Percentiles rank a stretch among this genome's conserved stretches.
Evolutionary conservation across 2,329 filamentous ascomycete genomes (phyloP).

Genomic region (Ascochyta lentis): DNA sequence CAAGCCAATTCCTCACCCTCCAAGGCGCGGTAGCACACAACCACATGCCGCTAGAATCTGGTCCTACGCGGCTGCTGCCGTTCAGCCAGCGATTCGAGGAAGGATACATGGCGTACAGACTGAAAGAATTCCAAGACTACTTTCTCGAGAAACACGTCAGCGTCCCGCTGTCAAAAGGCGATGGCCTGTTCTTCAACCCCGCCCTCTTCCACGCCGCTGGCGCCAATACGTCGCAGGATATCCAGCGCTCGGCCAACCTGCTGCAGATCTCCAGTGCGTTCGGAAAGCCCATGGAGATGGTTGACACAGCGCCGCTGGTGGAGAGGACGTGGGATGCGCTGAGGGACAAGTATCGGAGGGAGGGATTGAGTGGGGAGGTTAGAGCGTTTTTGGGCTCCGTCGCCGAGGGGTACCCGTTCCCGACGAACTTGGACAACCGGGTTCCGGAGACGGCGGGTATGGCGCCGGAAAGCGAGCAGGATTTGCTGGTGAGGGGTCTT

Average conservation of each 20-base stretch:
- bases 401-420: conserved; percentile 67
- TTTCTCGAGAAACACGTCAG: conserved; percentile 62
- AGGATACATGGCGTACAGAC: conserved; percentile 66
- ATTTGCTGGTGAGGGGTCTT: conserved; percentile 57
- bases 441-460: conserved; percentile 64
- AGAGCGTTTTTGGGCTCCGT: conserved; percentile 59
- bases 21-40: conserved; percentile 69
- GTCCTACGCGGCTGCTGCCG: conserved; percentile 66
- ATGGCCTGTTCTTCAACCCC: conserved; percentile 70
- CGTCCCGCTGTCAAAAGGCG: conserved; percentile 61
- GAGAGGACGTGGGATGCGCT: conserved; percentile 56
- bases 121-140: conserved; percentile 60
- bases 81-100: conserved; percentile 65
- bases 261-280: conserved; percentile 68
- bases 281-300: conserved; percentile 68
- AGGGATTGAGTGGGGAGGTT: conserved; percentile 53
- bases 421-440: conserved; percentile 65
- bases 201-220: conserved; percentile 69
- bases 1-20: conserved; percentile 65
- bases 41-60: conserved; percentile 64
- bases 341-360: conserved; percentile 34
- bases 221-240: conserved; percentile 57
- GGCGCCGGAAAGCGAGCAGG: conserved; percentile 67
- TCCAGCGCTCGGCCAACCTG: conserved; percentile 66
- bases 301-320: conserved; percentile 60